Evolutionary conservation across 495 filamentous ascomycete genomes (phyloP).

Genomic region (Aspergillus campestris): DNA sequence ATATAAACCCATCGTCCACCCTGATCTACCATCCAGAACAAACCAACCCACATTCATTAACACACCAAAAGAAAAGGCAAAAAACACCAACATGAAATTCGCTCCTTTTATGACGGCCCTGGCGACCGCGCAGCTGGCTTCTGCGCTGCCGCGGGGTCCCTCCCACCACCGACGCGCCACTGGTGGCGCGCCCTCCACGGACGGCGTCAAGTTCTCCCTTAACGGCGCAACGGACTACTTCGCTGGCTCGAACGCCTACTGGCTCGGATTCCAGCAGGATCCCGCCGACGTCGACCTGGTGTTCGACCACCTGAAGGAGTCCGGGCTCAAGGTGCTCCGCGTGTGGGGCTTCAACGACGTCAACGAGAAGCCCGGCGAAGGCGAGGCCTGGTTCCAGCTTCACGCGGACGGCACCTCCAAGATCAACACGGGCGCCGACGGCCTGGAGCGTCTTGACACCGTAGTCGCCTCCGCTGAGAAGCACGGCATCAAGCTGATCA

Average conservation of each 20-base stretch:
- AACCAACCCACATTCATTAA: no score
- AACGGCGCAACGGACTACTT: constrained; percentile 55
- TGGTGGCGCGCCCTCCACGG: constrained; percentile 35
- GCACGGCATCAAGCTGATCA: constrained; percentile 51
- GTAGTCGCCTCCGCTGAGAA: constrained; percentile 53
- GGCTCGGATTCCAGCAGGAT: constrained; percentile 60
- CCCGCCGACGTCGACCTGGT: constrained; percentile 53
- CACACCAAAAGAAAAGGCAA: no score
- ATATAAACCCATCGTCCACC: no score
- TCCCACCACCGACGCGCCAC: constrained; percentile 1
- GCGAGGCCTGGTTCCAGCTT: constrained; percentile 53
- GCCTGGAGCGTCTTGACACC: constrained; percentile 59
- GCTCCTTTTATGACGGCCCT: constrained; percentile 5
- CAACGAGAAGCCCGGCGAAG: constrained; percentile 34
- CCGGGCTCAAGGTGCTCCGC: constrained; percentile 59
- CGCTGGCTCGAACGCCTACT: constrained; percentile 67
- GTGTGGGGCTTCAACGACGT: constrained; percentile 69
- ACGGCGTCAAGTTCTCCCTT: constrained; percentile 51
- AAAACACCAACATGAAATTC: no score
- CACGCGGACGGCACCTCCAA: constrained; percentile 43
- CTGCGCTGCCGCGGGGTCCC: constrained; percentile 5
- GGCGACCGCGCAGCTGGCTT: constrained; percentile 8
- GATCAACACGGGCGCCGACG: constrained; percentile 60
- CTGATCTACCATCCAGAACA: no score
- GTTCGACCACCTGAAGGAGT: constrained; percentile 38